These are phyloP conservation scores for Starmerella riodocensis DNA, from an alignment of 805 yeast species.

Conservation along the genomic window DNA sequence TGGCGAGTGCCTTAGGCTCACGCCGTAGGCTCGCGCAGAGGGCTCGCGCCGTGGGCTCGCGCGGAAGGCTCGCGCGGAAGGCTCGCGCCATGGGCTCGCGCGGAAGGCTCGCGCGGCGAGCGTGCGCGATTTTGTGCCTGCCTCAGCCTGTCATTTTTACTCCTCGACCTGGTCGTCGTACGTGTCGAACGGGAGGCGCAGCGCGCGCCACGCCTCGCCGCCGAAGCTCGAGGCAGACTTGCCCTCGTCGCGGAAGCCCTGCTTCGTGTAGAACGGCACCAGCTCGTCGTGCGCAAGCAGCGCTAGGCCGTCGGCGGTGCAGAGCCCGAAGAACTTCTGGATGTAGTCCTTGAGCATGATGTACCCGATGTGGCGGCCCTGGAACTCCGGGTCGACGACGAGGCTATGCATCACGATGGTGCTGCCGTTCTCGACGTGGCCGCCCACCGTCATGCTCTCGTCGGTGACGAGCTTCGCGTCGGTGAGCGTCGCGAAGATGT, in stretches of 20 bases:
- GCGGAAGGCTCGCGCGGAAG: too few species aligned
- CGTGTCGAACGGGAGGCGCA: slow-evolving; percentile 21
- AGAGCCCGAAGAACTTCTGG: slow-evolving; percentile 79
- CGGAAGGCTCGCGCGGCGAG: too few species aligned
- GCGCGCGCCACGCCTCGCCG: slow-evolving; percentile 40
- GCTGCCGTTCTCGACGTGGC: slow-evolving; percentile 65
- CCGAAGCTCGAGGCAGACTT: slow-evolving; percentile 46
- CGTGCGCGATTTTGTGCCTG: too few species aligned
- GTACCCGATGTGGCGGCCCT: slow-evolving; percentile 71
- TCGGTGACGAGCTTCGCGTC: slow-evolving; percentile 10
- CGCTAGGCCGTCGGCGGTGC: slow-evolving; percentile 63
- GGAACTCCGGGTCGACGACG: slow-evolving; percentile 63
- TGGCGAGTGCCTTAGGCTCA: too few species aligned
- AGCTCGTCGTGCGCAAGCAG: slow-evolving; percentile 59
- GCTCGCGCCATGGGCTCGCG: too few species aligned
- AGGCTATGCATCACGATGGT: slow-evolving; percentile 72
- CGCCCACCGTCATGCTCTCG: slow-evolving; percentile 26
- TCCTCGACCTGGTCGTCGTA: slow-evolving; percentile 18
- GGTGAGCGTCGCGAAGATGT: slow-evolving; percentile 20
- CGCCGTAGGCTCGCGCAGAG: too few species aligned
- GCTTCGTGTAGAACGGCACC: slow-evolving; percentile 62
- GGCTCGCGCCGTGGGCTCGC: too few species aligned
- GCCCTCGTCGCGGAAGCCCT: slow-evolving; percentile 68
- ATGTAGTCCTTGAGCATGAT: slow-evolving; percentile 75
- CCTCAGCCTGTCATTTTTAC: neutral